These are phyloP conservation scores for Pilasporangium apinafurcum DNA, from an alignment of 352 stramenopile genomes.

Conservation along the genomic window DNA sequence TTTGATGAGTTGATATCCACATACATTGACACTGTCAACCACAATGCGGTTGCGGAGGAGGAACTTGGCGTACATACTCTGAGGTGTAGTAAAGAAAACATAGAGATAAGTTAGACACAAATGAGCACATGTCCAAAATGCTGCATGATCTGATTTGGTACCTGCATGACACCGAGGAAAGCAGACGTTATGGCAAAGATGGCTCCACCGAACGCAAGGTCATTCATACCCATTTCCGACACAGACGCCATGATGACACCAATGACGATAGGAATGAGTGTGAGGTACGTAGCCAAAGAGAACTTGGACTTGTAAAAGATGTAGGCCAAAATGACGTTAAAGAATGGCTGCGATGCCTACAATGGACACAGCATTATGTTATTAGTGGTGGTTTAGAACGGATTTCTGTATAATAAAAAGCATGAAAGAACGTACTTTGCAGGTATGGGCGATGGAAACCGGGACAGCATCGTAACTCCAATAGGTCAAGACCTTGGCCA, in stretches of 20 bases:
- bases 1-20: constrained; percentile 3
- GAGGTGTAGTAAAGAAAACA: not conserved
- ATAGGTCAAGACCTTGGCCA: constrained; percentile 80
- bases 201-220: constrained; percentile 57
- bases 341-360: constrained; percentile 74
- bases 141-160: too few relatives aligned
- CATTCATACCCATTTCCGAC: constrained; percentile 85
- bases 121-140: not conserved
- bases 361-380: not conserved
- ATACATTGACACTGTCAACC: constrained; percentile 77
- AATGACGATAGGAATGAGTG: constrained; percentile 75
- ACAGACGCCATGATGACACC: constrained; percentile 79
- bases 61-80: constrained; percentile 87
- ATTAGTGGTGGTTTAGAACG: not conserved
- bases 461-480: constrained; percentile 86
- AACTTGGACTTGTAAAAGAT: constrained; percentile 70
- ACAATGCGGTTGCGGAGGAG: constrained; percentile 71
- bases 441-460: constrained; percentile 80
- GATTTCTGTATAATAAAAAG: too few relatives aligned
- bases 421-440: constrained; percentile 31
- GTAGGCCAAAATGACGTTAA: constrained; percentile 82
- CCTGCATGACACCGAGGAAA: constrained; percentile 73
- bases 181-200: constrained; percentile 72
- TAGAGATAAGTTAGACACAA: not conserved
- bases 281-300: constrained; percentile 65